Percentiles rank a stretch among this genome's conserved stretches.
Conservation (phyloP, 805 yeast genomes). For the Priceomyces haplophilus region DNA sequence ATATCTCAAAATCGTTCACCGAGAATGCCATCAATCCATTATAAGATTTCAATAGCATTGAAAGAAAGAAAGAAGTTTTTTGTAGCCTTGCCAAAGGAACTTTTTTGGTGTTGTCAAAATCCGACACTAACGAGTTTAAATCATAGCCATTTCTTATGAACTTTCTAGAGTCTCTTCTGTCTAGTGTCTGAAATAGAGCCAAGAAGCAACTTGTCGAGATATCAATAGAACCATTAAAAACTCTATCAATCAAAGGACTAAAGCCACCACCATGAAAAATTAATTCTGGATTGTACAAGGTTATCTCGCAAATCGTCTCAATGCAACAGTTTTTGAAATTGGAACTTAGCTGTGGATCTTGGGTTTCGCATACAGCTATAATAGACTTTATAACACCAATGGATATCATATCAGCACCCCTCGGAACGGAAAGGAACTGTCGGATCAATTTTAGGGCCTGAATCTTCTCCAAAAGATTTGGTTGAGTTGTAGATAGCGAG, state of each 20-base stretch:
- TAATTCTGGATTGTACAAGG: constrained; percentile 39
- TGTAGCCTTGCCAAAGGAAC: constrained; percentile 49
- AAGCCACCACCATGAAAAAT: constrained; percentile 54
- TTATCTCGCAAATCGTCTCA: constrained; percentile 39
- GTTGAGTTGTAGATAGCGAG: constrained; percentile 58
- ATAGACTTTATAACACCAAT: constrained; percentile 67
- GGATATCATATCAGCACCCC: constrained; percentile 52
- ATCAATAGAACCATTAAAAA: constrained; percentile 34
- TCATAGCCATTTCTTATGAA: constrained; percentile 60
- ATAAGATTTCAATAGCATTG: constrained; percentile 65
- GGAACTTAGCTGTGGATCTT: constrained; percentile 15
- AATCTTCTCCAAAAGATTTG: constrained; percentile 59
- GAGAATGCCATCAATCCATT: constrained; percentile 71
- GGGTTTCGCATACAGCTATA: constrained; percentile 57
- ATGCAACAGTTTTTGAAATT: constrained; percentile 45
- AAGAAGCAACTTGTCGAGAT: constrained; percentile 18
- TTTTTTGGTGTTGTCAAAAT: constrained; percentile 47
- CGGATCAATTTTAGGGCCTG: constrained; percentile 76
- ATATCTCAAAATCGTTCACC: constrained; percentile 50
- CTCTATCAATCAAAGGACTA: constrained; percentile 40
- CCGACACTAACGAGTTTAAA: constrained; percentile 58
- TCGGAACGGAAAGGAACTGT: constrained; percentile 49
- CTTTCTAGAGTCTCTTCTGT: constrained; percentile 50
- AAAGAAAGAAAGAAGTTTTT: constrained; percentile 55
- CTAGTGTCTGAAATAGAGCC: constrained; percentile 53